Conservation (phyloP, 2,329 filamentous ascomycete genomes). For the Clathrospora elynae region DNA sequence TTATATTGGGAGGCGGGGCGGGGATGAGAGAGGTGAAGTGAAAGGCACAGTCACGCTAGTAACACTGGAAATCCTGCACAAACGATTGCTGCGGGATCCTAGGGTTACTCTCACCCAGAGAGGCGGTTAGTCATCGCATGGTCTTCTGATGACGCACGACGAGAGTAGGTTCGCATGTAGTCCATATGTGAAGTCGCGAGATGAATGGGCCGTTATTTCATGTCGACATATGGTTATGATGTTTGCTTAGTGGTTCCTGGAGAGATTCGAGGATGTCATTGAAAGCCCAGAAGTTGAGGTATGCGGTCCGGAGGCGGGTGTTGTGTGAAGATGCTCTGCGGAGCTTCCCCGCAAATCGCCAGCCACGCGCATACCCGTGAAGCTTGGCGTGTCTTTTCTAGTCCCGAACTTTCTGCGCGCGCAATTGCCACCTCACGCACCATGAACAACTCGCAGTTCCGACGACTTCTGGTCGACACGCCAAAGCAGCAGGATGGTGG, state of each 20-base stretch:
- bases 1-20: slow-evolving; percentile 13
- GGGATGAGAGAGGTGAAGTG: slow-evolving; percentile 8
- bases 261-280: too few species aligned
- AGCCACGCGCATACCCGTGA: too few species aligned
- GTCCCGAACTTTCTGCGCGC: neutral
- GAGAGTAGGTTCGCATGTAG: too few species aligned
- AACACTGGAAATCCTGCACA: neutral
- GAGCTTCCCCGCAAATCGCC: too few species aligned
- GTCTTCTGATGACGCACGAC: slow-evolving; percentile 3
- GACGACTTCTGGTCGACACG: slow-evolving; percentile 67
- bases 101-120: slow-evolving; percentile 1
- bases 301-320: too few species aligned
- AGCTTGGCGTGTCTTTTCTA: slow-evolving; percentile 14
- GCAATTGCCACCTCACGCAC: slow-evolving; percentile 10
- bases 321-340: too few species aligned
- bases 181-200: too few species aligned
- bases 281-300: too few species aligned
- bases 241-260: too few species aligned
- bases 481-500: slow-evolving; percentile 47
- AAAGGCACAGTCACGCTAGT: slow-evolving; percentile 1
- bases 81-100: neutral
- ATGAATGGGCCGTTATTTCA: too few species aligned
- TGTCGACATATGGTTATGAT: too few species aligned
- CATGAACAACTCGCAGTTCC: slow-evolving; percentile 98
- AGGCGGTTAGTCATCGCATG: neutral